These are phyloP conservation scores for Scedosporium boydii DNA, from an alignment of 2,329 filamentous ascomycete genomes.

Conservation along the genomic window DNA sequence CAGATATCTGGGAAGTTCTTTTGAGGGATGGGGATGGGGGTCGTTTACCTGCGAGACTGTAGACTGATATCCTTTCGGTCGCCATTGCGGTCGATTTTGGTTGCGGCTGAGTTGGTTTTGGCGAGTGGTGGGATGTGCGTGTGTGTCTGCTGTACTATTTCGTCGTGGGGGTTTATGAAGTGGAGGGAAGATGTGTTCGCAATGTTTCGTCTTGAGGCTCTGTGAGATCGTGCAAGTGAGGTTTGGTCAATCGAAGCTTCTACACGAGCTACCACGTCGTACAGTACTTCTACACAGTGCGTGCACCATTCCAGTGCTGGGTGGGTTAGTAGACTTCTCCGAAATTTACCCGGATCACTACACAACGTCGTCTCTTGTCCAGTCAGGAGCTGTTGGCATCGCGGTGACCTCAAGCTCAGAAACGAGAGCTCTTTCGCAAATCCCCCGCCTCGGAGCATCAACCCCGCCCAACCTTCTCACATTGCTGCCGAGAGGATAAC, in stretches of 20 bases:
- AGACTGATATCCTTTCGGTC: constrained; percentile 52
- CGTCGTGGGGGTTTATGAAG: neutral
- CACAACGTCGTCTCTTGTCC: neutral
- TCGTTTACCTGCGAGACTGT: constrained; percentile 33
- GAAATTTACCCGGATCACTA: neutral
- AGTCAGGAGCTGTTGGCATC: constrained; percentile 2
- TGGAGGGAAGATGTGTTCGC: neutral
- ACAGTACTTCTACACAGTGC: constrained; percentile 4
- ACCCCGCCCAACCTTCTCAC: neutral
- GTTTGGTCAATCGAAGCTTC: constrained; percentile 5
- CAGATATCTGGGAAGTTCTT: neutral
- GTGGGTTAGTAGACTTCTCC: neutral
- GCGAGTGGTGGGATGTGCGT: neutral
- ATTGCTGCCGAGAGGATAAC: neutral
- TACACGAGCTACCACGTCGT: constrained; percentile 6
- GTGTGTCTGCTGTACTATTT: neutral
- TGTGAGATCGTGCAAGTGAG: constrained; percentile 2
- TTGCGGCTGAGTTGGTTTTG: too few relatives aligned
- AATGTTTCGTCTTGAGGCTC: neutral
- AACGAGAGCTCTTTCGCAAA: neutral
- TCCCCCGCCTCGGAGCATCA: neutral
- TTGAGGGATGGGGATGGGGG: neutral
- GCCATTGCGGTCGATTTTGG: constrained; percentile 25
- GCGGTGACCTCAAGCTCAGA: neutral
- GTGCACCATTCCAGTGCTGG: neutral